phyloP scores from a whole-genome alignment of 1,284 basidiomycete genomes.

The Polyporus tsugae region DNA sequence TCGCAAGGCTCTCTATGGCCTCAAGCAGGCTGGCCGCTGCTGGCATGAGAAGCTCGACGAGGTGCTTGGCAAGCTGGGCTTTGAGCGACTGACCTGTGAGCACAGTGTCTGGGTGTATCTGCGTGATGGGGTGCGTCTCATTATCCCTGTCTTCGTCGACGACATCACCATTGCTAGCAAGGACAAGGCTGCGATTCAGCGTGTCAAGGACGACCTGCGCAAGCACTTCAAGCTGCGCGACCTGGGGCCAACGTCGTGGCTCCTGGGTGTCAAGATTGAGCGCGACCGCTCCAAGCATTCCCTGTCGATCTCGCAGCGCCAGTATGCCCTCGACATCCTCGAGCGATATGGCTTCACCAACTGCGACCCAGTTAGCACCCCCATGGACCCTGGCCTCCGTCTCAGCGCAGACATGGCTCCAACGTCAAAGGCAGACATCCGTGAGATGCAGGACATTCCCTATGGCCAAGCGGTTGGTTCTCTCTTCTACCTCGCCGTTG shows the following conservation, averaged over 20 bases:
- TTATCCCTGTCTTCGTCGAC: constrained; percentile 18
- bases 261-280: constrained; percentile 20
- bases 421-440: background rate
- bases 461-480: constrained; percentile 16
- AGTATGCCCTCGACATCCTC: constrained; percentile 11
- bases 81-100: constrained; percentile 38
- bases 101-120: constrained; percentile 38
- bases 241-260: constrained; percentile 16
- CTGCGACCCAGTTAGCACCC: constrained; percentile 18
- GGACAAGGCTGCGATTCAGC: constrained; percentile 9
- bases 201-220: constrained; percentile 27
- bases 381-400: constrained; percentile 14
- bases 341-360: constrained; percentile 14
- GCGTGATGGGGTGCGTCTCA: constrained; percentile 12
- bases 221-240: constrained; percentile 31
- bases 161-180: constrained; percentile 13
- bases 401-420: constrained; percentile 13
- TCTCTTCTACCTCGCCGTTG: constrained; percentile 17
- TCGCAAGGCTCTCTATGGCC: constrained; percentile 38
- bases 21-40: constrained; percentile 40
- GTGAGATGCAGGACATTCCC: constrained; percentile 17
- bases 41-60: constrained; percentile 38
- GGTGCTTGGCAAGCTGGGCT: constrained; percentile 34
- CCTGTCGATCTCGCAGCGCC: constrained; percentile 17
- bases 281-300: constrained; percentile 9